Evolutionary conservation across 2,329 filamentous ascomycete genomes (phyloP).

Genomic region (Talaromyces amestolkiae): DNA sequence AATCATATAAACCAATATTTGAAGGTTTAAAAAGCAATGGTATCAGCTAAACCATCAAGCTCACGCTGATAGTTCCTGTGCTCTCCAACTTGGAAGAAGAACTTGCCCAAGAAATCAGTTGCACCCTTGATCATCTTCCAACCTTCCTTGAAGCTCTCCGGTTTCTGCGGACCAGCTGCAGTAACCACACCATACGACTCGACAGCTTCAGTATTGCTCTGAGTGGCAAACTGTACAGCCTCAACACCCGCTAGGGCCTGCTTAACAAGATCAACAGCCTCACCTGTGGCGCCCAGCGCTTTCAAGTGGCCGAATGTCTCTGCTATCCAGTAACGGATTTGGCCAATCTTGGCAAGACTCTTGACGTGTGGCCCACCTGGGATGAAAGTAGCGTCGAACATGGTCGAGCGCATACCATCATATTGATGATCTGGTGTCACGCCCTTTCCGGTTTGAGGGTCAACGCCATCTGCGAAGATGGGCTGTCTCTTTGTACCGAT

Average conservation of each 20-base stretch:
- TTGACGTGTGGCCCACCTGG: conserved; percentile 61
- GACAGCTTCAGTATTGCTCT: conserved; percentile 48
- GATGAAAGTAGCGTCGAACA: conserved; percentile 77
- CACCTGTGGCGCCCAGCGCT: conserved; percentile 71
- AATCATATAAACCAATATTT: no score
- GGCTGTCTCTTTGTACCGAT: conserved; percentile 66
- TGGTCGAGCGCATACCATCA: conserved; percentile 70
- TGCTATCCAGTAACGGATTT: conserved; percentile 71
- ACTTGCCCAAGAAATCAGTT: conserved; percentile 67
- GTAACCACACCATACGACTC: conserved; percentile 79
- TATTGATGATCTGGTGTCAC: conserved; percentile 71
- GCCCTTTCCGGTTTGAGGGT: conserved; percentile 28
- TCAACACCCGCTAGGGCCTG: conserved; percentile 44
- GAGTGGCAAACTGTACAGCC: conserved; percentile 49
- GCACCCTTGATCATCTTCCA: conserved; percentile 65
- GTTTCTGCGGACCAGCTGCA: conserved; percentile 50
- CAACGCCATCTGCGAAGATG: conserved; percentile 62
- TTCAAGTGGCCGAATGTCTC: conserved; percentile 83
- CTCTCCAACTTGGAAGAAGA: conserved; percentile 66
- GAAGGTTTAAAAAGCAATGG: conserved; percentile 64
- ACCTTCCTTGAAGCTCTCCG: conserved; percentile 60
- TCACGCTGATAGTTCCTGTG: conserved; percentile 75
- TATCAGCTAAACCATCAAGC: conserved; percentile 63
- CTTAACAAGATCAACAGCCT: conserved; percentile 64
- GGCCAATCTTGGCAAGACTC: conserved; percentile 66